These are phyloP conservation scores for Neonectria neomacrospora DNA, from an alignment of 2,329 filamentous ascomycete species.

Conservation along the genomic window DNA sequence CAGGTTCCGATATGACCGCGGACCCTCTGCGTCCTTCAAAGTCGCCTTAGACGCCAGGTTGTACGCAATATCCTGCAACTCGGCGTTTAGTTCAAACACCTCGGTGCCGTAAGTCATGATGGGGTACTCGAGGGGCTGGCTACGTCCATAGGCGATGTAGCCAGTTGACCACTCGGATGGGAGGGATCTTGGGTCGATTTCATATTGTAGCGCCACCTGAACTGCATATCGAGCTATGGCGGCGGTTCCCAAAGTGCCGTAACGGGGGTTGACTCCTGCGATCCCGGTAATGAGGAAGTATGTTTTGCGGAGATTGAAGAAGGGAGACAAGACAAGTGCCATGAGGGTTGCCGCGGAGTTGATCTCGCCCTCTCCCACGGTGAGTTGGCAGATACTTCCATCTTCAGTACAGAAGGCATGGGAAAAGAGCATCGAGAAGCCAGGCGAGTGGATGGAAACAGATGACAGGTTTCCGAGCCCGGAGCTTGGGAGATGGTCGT, in stretches of 20 bases:
- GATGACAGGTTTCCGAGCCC: constrained; percentile 66
- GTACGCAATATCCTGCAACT: constrained; percentile 65
- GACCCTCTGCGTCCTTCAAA: constrained; percentile 62
- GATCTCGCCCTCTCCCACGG: constrained; percentile 76
- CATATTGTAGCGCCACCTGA: constrained; percentile 80
- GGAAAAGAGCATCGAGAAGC: constrained; percentile 73
- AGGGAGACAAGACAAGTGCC: constrained; percentile 68
- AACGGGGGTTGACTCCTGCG: constrained; percentile 76
- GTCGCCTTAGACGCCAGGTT: constrained; percentile 61
- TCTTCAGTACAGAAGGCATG: constrained; percentile 71
- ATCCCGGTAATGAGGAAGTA: constrained; percentile 81
- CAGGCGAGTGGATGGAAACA: constrained; percentile 67
- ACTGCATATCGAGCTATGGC: constrained; percentile 76
- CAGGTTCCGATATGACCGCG: constrained; percentile 63
- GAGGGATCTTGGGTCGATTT: constrained; percentile 77
- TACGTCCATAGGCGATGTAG: constrained; percentile 73
- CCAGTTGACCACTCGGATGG: constrained; percentile 73
- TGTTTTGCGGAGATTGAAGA: constrained; percentile 72
- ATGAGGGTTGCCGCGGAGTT: constrained; percentile 76
- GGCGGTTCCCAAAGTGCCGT: constrained; percentile 72
- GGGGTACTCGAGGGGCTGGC: constrained; percentile 67
- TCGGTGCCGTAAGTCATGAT: constrained; percentile 73
- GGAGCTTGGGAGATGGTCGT: constrained; percentile 58
- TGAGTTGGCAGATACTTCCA: constrained; percentile 73
- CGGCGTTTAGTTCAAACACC: constrained; percentile 73